These are phyloP conservation scores for Nakazawaea laoshanensis DNA, from an alignment of 805 yeast genomes.

Conservation along the genomic window DNA sequence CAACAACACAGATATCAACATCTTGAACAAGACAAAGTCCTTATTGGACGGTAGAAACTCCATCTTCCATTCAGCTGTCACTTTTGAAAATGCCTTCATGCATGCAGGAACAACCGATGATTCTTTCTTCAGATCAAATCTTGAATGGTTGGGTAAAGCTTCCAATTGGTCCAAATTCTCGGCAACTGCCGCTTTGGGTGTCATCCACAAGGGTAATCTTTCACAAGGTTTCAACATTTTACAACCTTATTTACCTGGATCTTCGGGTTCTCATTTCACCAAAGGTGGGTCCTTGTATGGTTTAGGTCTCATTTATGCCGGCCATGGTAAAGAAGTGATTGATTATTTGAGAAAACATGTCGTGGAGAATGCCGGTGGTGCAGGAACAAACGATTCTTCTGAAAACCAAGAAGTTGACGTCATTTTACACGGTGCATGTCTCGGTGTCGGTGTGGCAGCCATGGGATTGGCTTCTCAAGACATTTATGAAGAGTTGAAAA, in stretches of 20 bases:
- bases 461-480: constrained; percentile 79
- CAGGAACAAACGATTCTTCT: constrained; percentile 31
- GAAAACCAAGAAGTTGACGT: constrained; percentile 71
- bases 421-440: constrained; percentile 88
- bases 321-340: constrained; percentile 85
- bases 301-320: constrained; percentile 89
- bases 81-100: constrained; percentile 89
- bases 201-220: constrained; percentile 89
- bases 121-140: constrained; percentile 78
- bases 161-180: constrained; percentile 97
- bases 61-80: constrained; percentile 90
- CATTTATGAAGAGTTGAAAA: constrained; percentile 75
- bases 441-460: constrained; percentile 94
- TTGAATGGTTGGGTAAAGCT: constrained; percentile 97
- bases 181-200: constrained; percentile 97
- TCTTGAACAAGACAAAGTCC: constrained; percentile 74
- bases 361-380: constrained; percentile 33
- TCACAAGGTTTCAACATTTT: constrained; percentile 83
- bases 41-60: constrained; percentile 87
- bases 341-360: constrained; percentile 69
- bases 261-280: constrained; percentile 72
- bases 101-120: constrained; percentile 97
- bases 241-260: constrained; percentile 86
- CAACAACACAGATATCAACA: constrained; percentile 77
- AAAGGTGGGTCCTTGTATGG: constrained; percentile 96